Base-by-base conservation (phyloP, 306 rosid genomes). In the Acacia confusa region DNA sequence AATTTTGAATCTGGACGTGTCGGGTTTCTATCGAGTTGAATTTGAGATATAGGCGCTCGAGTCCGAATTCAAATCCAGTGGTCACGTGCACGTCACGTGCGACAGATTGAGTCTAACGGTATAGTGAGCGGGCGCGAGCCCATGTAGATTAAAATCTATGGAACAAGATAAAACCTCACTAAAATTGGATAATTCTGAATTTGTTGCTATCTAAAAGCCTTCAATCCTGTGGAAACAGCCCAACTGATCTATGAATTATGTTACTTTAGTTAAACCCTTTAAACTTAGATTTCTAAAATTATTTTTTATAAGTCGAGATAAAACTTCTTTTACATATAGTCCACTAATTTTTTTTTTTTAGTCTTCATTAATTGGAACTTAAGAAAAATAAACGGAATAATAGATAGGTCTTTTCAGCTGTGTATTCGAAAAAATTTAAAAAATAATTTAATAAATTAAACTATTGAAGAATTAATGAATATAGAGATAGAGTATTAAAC, bases 21-120 rank as follows among this genome's bases (percentile, higher is more conserved):
- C 68, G 67, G 40, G 82, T 22, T 67, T 72, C 38, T 30, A 85
- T 84, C 87, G 65, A 89, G 84, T 10, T 84, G 82, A 80, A 87
- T 83, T 85, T 78, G 74, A 88, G 74, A 70, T 84, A 85, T 79
- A 63, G 81, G 92, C 89, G 88, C 87, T 85, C 50, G 70, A 68
- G 91, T 88, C 89, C 89, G 92, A 84, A 89, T 93, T 93, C 97
- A 91, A 93, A 91, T 83, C 43, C 6, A 34, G 3, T 8, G 57
- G 17, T 85, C 95, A 87, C 88, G 92, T 82, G 88, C 64, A 41
- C 7, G 17, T 83, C 92, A 79, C 89, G 91, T 85, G 97, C 19
- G 0, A 15, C 0, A 58, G 11, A 16, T 48, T 20, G 40, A 30
- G 58, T 17, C 70, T 43, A 91, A 92, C 95, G 95, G 93, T 75